Evolutionary conservation across 2,329 filamentous ascomycete species (phyloP).

Genomic region (Lasiodiplodia sp.): DNA sequence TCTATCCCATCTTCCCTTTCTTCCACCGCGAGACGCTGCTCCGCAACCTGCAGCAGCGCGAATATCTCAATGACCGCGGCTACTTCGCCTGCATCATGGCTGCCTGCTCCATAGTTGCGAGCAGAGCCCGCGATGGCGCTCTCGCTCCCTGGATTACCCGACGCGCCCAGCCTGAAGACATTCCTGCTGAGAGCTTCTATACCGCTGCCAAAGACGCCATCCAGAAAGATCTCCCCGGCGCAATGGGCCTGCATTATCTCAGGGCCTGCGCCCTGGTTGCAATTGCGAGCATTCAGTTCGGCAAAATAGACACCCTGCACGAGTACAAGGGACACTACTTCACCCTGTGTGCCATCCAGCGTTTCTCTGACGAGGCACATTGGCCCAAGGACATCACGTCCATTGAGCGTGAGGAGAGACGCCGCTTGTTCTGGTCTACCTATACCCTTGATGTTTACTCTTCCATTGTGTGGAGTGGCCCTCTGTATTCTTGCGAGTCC

Average conservation of each 20-base stretch:
- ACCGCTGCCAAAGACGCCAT: slow-evolving; percentile 52
- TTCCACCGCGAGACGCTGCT: slow-evolving; percentile 58
- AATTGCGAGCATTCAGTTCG: slow-evolving; percentile 60
- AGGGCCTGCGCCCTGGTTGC: slow-evolving; percentile 58
- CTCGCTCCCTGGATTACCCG: slow-evolving; percentile 48
- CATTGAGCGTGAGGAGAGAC: slow-evolving; percentile 58
- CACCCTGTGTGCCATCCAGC: slow-evolving; percentile 57
- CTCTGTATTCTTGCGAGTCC: slow-evolving; percentile 55
- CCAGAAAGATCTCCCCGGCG: slow-evolving; percentile 46
- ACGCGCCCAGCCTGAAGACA: slow-evolving; percentile 40
- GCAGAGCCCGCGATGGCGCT: slow-evolving; percentile 59
- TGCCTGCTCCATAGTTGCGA: slow-evolving; percentile 58
- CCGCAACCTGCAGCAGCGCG: slow-evolving; percentile 48
- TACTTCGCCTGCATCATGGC: slow-evolving; percentile 62
- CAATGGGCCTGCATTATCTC: slow-evolving; percentile 51
- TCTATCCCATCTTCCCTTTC: slow-evolving; percentile 62
- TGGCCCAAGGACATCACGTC: slow-evolving; percentile 57
- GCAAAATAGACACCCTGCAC: slow-evolving; percentile 58
- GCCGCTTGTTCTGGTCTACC: slow-evolving; percentile 63
- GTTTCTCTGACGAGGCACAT: slow-evolving; percentile 61
- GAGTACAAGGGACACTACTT: slow-evolving; percentile 60
- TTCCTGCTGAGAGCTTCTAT: slow-evolving; percentile 54
- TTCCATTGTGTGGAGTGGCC: slow-evolving; percentile 60
- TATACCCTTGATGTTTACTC: slow-evolving; percentile 65
- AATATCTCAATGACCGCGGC: slow-evolving; percentile 53